Evolutionary conservation across 805 yeast genomes (phyloP), one percentile per base, ranked within the genome.

Genomic region (Isabelozyma rhagii): DNA sequence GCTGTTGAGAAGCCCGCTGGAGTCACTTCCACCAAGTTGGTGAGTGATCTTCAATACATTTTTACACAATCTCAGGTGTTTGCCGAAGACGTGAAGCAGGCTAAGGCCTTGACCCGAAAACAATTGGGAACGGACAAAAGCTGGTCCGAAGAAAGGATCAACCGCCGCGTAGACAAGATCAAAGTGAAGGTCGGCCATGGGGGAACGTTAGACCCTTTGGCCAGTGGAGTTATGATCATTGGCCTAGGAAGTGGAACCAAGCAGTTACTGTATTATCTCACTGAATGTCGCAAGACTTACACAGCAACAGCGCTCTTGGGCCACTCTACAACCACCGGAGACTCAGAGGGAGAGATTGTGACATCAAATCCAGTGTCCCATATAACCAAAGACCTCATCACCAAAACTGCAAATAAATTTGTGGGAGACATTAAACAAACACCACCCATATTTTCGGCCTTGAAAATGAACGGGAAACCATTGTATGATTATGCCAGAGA

Each of bases 201-300:
- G 15, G 99, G 99, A 8, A 94, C 99, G 0, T 73, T 94, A 39
- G 99, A 94, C 61, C 97, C 98, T 0, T 69, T 89, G 41, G 99
- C 99, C 0, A 84, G 91, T n/a, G 99, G 99, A 9, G 92, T 93
- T 0, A 67, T 89, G 41, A 93, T 96, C 1, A 77, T 94, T 48
- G 99, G 99, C 5, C 81, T 94, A n/a, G 97, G 97, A 5, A 54
- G 75, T 1, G 99, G 99, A 3, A 94, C 99, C 2, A 96, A 93
- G 64, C 74, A 80, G 62, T 72, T 94, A 41, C 85, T 83, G 49
- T 74, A 80, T 51, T 91, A 87, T 60, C 74, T 93, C 17, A 83
- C 83, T 29, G 87, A 85, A 29, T 85, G 96, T 51, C 77, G 79
- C 8, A 94, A 94, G 61, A 80, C 83, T 2, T 94, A 94, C 65